phyloP scores from a whole-genome alignment of 805 yeast species.

The Metschnikowia santaceciliae region DNA sequence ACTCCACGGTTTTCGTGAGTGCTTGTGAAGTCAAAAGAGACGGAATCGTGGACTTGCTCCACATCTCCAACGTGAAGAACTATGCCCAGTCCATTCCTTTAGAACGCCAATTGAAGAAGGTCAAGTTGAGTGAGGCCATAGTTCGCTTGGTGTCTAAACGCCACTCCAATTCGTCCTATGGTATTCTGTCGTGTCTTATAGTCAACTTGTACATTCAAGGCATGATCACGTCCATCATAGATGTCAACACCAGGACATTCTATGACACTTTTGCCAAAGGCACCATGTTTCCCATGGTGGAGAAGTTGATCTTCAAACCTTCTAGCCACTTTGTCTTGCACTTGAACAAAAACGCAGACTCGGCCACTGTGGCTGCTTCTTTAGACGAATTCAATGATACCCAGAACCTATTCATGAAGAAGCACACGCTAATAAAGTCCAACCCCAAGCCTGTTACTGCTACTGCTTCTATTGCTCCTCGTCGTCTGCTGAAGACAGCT shows the following conservation, averaged over 20 bases:
- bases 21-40: conserved; percentile 30
- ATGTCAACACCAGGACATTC: background rate
- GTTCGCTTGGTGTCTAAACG: conserved; percentile 6
- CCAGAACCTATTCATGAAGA: background rate
- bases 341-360: background rate
- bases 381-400: background rate
- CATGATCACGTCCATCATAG: background rate
- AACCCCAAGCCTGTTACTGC: background rate
- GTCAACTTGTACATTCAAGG: background rate
- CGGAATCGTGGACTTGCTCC: conserved; percentile 25
- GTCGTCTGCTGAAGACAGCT: background rate
- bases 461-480: background rate
- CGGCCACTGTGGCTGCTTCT: background rate
- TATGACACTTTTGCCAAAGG: background rate
- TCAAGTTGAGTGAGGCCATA: conserved; percentile 5
- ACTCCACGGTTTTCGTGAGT: conserved; percentile 15
- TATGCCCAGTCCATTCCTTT: conserved; percentile 13
- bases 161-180: conserved; percentile 2
- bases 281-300: conserved; percentile 1
- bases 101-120: conserved; percentile 15
- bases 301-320: conserved; percentile 2
- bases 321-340: conserved; percentile 1
- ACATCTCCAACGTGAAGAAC: conserved; percentile 7
- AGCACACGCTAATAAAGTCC: background rate
- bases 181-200: conserved; percentile 1